Evolutionary conservation across 352 stramenopile species (phyloP).

Genomic region (Phytopythium mirpurense): DNA sequence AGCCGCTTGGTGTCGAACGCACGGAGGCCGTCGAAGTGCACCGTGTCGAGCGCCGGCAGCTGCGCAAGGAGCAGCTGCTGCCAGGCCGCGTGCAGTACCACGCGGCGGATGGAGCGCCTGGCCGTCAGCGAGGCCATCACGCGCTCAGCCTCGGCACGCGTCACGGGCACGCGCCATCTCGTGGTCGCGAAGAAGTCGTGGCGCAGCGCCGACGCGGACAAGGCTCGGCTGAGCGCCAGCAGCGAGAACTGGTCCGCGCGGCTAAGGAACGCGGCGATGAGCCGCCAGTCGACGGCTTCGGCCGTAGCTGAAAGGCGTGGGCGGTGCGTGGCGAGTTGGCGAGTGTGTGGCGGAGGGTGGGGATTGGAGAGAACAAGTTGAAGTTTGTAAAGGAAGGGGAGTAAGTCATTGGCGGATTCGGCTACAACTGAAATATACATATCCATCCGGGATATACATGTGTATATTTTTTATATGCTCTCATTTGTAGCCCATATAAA

Average conservation of each 20-base stretch:
- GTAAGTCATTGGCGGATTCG: too few species aligned
- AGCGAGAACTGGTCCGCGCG: constrained; percentile 7
- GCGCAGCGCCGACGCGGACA: not conserved
- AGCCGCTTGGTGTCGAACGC: not conserved
- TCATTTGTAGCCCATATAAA: too few species aligned
- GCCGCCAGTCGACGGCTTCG: not conserved
- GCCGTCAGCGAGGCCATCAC: not conserved
- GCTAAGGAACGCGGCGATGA: not conserved
- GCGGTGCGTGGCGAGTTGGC: not conserved
- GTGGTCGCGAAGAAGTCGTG: not conserved
- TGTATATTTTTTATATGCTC: too few species aligned
- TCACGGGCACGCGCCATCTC: constrained; percentile 1
- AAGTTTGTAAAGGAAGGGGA: too few species aligned
- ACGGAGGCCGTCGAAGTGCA: not conserved
- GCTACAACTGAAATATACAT: too few species aligned
- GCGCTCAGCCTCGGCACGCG: not conserved
- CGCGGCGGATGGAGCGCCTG: not conserved
- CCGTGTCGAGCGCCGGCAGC: not conserved
- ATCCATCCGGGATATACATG: too few species aligned
- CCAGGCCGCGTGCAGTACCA: not conserved
- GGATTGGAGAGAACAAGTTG: too few species aligned
- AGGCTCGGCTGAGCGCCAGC: constrained; percentile 3
- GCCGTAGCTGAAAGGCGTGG: not conserved
- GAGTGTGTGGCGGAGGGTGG: not conserved
- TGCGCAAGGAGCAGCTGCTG: not conserved